A percentile compares a stretch with the other conserved stretches of the same genome.
phyloP scores from a whole-genome alignment of 2,329 filamentous ascomycete species.

The Rhinocladiella similis region DNA sequence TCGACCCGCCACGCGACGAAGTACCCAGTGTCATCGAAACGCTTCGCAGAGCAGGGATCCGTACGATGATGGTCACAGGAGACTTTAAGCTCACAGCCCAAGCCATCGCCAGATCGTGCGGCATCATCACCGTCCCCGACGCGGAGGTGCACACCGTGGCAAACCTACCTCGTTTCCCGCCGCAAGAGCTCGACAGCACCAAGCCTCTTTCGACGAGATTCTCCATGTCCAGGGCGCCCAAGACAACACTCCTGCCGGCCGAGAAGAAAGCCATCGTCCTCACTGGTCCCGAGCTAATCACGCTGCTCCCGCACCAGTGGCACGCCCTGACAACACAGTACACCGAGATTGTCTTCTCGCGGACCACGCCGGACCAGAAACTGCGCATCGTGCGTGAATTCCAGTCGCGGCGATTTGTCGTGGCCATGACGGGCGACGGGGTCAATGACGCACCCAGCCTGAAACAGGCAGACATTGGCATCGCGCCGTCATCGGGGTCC shows the following conservation, averaged over 20 bases:
- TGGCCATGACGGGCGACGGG: conserved; percentile 54
- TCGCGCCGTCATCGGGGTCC: conserved; percentile 58
- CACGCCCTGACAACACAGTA: conserved; percentile 60
- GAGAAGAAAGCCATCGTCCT: conserved; percentile 59
- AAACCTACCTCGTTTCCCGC: conserved; percentile 47
- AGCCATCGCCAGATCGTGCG: conserved; percentile 70
- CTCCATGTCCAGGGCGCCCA: neutral
- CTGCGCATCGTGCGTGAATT: conserved; percentile 76
- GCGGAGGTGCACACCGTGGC: conserved; percentile 52
- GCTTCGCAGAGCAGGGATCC: conserved; percentile 67
- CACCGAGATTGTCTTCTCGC: conserved; percentile 72
- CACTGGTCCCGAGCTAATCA: conserved; percentile 65
- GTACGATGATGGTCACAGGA: conserved; percentile 81
- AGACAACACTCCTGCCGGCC: conserved; percentile 12
- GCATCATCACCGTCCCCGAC: conserved; percentile 60
- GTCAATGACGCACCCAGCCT: conserved; percentile 56
- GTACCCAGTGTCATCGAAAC: conserved; percentile 61
- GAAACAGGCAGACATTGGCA: conserved; percentile 60
- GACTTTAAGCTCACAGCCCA: conserved; percentile 74
- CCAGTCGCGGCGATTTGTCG: conserved; percentile 59
- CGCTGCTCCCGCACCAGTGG: conserved; percentile 69
- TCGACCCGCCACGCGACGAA: conserved; percentile 61
- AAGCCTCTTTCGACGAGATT: neutral
- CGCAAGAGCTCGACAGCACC: conserved; percentile 15
- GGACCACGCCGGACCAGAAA: conserved; percentile 77